Conservation (phyloP, 2,329 filamentous ascomycete genomes). For the Alternaria solani region DNA sequence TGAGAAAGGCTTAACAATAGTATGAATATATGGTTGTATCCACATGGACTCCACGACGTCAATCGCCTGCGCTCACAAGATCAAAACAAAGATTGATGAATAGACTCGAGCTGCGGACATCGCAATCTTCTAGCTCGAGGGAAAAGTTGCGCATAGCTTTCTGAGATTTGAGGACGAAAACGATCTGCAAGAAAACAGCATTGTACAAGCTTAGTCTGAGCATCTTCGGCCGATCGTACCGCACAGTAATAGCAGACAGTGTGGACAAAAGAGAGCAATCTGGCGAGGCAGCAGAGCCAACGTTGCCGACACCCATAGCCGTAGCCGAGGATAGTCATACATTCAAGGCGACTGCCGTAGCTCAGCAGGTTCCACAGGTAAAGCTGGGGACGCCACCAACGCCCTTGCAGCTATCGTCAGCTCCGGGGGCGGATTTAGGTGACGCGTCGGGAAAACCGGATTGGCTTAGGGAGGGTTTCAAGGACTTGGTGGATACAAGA, state of each 20-base stretch:
- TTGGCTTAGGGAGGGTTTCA: not conserved
- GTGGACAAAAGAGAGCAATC: not conserved
- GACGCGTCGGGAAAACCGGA: not conserved
- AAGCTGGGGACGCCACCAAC: constrained; percentile 2
- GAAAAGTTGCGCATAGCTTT: not conserved
- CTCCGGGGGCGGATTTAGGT: not conserved
- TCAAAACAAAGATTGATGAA: not conserved
- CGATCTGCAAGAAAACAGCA: not conserved
- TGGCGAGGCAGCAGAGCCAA: not conserved
- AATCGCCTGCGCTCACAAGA: not conserved
- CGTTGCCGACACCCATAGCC: not conserved
- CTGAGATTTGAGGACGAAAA: not conserved
- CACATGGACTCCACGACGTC: not conserved
- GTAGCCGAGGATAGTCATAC: constrained; percentile 9
- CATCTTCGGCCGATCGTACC: not conserved
- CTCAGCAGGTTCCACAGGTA: not conserved
- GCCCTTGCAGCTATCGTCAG: not conserved
- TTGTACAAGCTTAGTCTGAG: not conserved
- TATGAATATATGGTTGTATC: not conserved
- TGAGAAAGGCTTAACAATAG: not conserved
- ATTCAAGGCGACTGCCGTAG: not conserved
- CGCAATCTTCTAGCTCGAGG: not conserved
- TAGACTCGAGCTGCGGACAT: not conserved
- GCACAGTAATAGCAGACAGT: not conserved
- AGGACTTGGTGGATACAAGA: not conserved